These are phyloP conservation scores for Cyclotella baltica DNA, from an alignment of 108 stramenopile genomes.

Conservation along the genomic window DNA sequence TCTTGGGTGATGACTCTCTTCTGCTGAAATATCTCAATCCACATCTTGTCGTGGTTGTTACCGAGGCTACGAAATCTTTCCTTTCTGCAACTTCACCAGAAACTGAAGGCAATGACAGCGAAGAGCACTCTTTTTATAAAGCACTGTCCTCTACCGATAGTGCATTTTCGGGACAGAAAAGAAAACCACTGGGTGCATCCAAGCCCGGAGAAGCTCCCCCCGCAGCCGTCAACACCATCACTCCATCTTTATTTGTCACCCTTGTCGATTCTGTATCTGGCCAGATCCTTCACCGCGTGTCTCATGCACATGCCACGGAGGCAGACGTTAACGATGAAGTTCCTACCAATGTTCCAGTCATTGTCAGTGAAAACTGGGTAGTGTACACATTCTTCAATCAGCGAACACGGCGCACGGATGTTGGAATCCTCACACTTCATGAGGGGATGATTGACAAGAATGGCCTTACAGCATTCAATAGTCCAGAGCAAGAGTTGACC, in stretches of 20 bases:
- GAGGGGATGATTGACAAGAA: constrained; percentile 96
- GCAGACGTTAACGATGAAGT: constrained; percentile 36
- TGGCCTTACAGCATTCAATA: constrained; percentile 88
- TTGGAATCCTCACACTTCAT: constrained; percentile 90
- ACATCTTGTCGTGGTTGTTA: constrained; percentile 85
- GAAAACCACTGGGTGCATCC: constrained; percentile 64
- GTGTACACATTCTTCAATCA: constrained; percentile 92
- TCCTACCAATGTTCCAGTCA: constrained; percentile 66
- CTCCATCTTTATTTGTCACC: constrained; percentile 73
- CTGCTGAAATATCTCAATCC: constrained; percentile 97
- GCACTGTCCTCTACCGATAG: constrained; percentile 21
- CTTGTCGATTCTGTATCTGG: constrained; percentile 94
- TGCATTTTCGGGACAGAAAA: constrained; percentile 44
- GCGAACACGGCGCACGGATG: constrained; percentile 84
- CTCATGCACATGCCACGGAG: constrained; percentile 74
- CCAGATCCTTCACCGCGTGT: constrained; percentile 87
- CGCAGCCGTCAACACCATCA: constrained; percentile 11
- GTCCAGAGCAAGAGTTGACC: constrained; percentile 77
- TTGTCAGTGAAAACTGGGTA: constrained; percentile 94
- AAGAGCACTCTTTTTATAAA: constrained; percentile 49
- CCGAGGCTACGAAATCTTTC: constrained; percentile 56
- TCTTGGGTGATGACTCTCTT: constrained; percentile 93
- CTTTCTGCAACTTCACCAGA: constrained; percentile 21
- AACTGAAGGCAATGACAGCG: constrained; percentile 31
- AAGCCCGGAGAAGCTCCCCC: constrained; percentile 53